These are phyloP conservation scores for Trichophyton verrucosum DNA, from an alignment of 2,329 filamentous ascomycete species.

Conservation along the genomic window DNA sequence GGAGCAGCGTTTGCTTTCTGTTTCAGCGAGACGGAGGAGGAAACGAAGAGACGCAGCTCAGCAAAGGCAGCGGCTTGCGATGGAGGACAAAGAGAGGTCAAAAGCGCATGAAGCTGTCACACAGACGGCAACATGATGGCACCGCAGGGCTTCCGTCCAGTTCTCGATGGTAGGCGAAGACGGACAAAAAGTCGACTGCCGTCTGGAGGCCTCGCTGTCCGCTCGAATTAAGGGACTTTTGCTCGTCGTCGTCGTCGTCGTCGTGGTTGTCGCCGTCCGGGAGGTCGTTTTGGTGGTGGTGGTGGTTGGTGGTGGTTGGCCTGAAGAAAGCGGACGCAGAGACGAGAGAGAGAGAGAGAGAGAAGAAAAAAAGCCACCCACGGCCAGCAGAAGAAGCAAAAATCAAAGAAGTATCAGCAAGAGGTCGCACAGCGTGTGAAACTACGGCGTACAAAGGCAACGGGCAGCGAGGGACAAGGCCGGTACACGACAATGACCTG, in stretches of 20 bases:
- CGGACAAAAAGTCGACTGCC: not conserved
- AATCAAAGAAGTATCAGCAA: not conserved
- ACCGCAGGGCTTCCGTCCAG: constrained; percentile 8
- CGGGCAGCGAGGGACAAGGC: not conserved
- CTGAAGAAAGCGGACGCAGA: not conserved
- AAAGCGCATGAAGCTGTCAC: constrained; percentile 16
- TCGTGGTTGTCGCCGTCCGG: not conserved
- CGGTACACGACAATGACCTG: not conserved
- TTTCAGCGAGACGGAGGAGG: constrained; percentile 13
- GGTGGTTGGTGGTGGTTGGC: no score
- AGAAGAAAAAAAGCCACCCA: not conserved
- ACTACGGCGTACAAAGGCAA: constrained; percentile 14
- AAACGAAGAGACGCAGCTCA: constrained; percentile 8
- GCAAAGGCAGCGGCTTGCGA: constrained; percentile 7
- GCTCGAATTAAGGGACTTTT: no score
- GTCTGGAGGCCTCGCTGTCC: not conserved
- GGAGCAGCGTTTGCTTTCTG: constrained; percentile 5
- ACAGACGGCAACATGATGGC: constrained; percentile 17
- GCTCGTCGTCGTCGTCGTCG: not conserved
- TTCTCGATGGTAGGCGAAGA: not conserved
- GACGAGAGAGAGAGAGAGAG: no score
- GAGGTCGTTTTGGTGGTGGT: no score
- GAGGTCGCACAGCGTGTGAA: constrained; percentile 13
- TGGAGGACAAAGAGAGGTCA: constrained; percentile 18
- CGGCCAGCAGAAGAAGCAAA: not conserved